These are phyloP conservation scores for Solanum boliviense DNA, from an alignment of 257 asterid species.

Conservation along the genomic window DNA sequence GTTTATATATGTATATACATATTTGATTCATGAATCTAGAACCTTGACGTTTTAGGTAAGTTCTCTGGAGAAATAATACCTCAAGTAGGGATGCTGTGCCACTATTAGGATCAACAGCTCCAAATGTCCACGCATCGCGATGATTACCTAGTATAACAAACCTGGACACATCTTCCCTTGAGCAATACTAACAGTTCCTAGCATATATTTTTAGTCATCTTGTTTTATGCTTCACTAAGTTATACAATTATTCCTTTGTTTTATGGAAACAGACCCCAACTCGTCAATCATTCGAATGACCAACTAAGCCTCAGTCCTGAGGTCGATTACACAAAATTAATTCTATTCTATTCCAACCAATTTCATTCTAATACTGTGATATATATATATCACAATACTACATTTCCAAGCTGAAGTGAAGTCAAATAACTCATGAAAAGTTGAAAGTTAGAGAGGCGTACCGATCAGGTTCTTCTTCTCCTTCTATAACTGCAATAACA, in stretches of 20 bases:
- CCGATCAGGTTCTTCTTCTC: constrained; percentile 83
- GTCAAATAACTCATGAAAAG: not conserved
- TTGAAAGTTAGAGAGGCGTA: not conserved
- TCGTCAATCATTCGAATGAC: not conserved
- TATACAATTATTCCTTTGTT: not conserved
- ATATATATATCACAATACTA: no score
- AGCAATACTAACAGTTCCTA: not conserved
- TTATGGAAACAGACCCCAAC: not conserved
- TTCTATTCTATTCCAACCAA: not conserved
- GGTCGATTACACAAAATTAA: not conserved
- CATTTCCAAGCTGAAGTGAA: not conserved
- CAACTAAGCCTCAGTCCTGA: not conserved
- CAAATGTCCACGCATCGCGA: constrained; percentile 95
- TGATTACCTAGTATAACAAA: constrained; percentile 82
- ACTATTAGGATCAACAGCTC: constrained; percentile 87
- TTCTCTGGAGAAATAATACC: constrained; percentile 21
- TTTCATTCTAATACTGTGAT: not conserved
- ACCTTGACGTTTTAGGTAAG: not conserved
- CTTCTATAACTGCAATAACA: constrained; percentile 76
- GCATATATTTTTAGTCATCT: not conserved
- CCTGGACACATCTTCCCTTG: constrained; percentile 19
- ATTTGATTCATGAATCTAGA: not conserved
- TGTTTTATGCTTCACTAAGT: not conserved
- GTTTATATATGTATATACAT: not conserved
- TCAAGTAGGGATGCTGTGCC: constrained; percentile 86